Base-by-base conservation (phyloP, 345 rosid species). In the Sonneratia alba region DNA sequence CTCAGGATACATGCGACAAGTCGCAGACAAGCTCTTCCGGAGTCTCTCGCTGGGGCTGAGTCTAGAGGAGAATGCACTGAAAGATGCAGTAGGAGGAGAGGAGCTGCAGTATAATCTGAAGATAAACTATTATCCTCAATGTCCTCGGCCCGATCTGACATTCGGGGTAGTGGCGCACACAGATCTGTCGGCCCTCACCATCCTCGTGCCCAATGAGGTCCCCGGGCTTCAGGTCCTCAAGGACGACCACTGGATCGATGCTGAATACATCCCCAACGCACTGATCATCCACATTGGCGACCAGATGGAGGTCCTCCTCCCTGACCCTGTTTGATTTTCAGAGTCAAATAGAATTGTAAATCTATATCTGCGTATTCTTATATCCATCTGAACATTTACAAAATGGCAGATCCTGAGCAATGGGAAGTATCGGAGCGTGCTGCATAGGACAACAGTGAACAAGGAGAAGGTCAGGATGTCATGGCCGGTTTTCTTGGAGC, bases 401-500 rank as follows among this genome's bases (percentile, higher is more conserved):
- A n/a, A 27, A 3, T 62, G 59, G 80, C 78, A 90, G 98, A 87
- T 90, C 66, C 71, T 95, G 16, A 92, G 93, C 83, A 92, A 92
- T 27, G 97, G 97, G 8, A 76, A 66, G 74, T 90, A 87, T 77
- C 90, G 85, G 77, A 73, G 81, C 5, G 96, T 90, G 75, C 67
- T 87, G 66, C 97, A 90, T 69, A 81, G 97, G 59, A 87, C 89
- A 3, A 90, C 92, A 0, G 97, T 95, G 70, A 79, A 75, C 51
- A 87, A 87, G 70, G 89, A 89, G 6, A 85, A 75, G 80, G 78
- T 89, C 7, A 88, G 97, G 79, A 91, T 94, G 98, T 92, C 99
- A 19, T 95, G 96, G 99, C 97, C 97, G 0, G 92, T 95, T 14
- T 95, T 95, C 83, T 62, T 95, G 81, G 97, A 92, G 79, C 97